Evolutionary conservation across 805 yeast genomes (phyloP).

Genomic region (Sugiyamaella chiloensis): DNA sequence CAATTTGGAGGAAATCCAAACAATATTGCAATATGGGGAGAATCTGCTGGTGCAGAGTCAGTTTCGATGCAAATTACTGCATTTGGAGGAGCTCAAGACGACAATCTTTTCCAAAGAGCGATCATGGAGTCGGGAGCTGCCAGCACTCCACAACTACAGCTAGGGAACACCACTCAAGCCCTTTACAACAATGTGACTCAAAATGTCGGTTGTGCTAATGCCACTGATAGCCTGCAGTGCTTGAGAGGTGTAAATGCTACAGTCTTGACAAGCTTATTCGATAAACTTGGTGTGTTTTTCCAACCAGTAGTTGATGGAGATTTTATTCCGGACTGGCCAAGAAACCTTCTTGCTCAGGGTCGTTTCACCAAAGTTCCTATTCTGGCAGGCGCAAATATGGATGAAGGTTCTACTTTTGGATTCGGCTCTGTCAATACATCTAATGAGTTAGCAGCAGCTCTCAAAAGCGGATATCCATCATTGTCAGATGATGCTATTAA

Average conservation of each 20-base stretch:
- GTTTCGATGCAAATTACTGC: conserved; percentile 17
- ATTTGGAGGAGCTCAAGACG: conserved; percentile 14
- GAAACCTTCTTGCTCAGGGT: conserved; percentile 12
- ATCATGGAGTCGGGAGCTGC: conserved; percentile 21
- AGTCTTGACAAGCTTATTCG: not conserved
- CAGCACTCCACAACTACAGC: not conserved
- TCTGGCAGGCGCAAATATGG: conserved; percentile 19
- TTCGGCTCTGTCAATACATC: conserved; percentile 3
- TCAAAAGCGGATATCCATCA: not conserved
- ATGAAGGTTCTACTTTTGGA: conserved; percentile 23
- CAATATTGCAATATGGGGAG: conserved; percentile 37
- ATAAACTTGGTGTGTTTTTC: not conserved
- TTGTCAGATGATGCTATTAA: conserved; percentile 1
- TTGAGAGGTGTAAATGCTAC: not conserved
- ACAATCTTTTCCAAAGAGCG: conserved; percentile 20
- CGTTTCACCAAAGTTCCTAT: conserved; percentile 17
- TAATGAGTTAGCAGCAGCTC: not conserved
- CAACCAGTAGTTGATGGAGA: conserved; percentile 12
- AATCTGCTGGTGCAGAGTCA: conserved; percentile 36
- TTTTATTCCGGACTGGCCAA: conserved; percentile 7
- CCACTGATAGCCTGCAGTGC: conserved; percentile 3
- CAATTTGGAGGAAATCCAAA: conserved; percentile 38
- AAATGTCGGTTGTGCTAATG: conserved; percentile 9
- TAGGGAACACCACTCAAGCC: not conserved
- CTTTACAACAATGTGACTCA: not conserved